Percentiles rank a stretch among this genome's conserved stretches.
Conservation (phyloP, 805 yeast genomes). For the Ogataea siamensis region DNA sequence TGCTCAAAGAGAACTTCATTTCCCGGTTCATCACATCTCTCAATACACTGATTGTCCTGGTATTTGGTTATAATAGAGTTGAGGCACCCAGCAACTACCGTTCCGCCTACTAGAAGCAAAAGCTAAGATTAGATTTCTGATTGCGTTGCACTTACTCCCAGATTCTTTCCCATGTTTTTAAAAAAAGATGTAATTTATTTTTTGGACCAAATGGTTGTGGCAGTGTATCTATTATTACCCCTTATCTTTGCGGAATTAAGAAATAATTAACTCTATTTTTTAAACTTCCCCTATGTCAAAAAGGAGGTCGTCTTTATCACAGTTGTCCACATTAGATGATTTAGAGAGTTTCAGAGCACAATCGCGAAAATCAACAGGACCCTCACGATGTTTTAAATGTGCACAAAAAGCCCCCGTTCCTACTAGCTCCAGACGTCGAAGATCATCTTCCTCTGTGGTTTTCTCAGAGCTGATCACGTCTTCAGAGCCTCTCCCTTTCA, state of each 20-base stretch:
- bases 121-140: constrained; percentile 21
- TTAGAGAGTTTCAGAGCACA: constrained; percentile 4
- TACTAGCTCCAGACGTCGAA: constrained; percentile 15
- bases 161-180: constrained; percentile 3
- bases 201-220: constrained; percentile 1
- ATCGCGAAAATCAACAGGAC: neutral
- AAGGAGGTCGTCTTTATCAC: constrained; percentile 27
- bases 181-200: constrained; percentile 1
- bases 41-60: constrained; percentile 74
- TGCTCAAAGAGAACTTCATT: constrained; percentile 60
- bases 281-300: constrained; percentile 4
- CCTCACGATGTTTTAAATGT: constrained; percentile 7
- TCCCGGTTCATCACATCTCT: constrained; percentile 48
- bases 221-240: constrained; percentile 1
- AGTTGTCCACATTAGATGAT: constrained; percentile 19
- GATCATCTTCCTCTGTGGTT: constrained; percentile 25
- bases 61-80: constrained; percentile 73
- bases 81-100: constrained; percentile 65
- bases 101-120: constrained; percentile 43
- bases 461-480: constrained; percentile 22
- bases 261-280: neutral
- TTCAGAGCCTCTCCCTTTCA: constrained; percentile 27
- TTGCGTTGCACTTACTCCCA: constrained; percentile 6
- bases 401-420: constrained; percentile 13
- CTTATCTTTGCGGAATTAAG: constrained; percentile 7